Evolutionary conservation across 1,284 basidiomycete species (phyloP).

Genomic region (Phenoliferia sp.): DNA sequence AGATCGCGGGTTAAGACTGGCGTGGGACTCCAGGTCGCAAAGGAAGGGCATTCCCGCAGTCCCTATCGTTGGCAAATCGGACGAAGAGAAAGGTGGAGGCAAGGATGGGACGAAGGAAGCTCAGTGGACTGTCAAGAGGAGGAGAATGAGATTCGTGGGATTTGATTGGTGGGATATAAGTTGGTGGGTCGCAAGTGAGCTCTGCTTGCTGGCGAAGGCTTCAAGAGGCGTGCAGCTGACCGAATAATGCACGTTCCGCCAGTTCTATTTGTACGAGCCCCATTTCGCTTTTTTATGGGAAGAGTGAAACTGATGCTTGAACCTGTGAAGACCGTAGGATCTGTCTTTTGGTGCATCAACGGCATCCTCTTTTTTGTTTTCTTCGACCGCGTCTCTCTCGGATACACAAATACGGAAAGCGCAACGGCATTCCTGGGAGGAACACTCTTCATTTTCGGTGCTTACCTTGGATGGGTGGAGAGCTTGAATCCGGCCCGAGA

Average conservation of each 20-base stretch:
- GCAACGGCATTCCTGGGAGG: slow-evolving; percentile 26
- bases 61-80: background rate
- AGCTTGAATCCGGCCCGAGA: slow-evolving; percentile 18
- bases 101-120: background rate
- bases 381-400: slow-evolving; percentile 1
- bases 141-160: slow-evolving; percentile 1
- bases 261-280: slow-evolving; percentile 6
- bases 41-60: slow-evolving; percentile 1
- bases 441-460: slow-evolving; percentile 16
- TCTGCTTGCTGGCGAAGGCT: background rate
- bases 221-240: background rate
- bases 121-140: background rate
- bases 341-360: slow-evolving; percentile 23
- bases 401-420: slow-evolving; percentile 12
- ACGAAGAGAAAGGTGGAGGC: background rate
- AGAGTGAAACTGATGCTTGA: background rate
- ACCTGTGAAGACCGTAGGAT: slow-evolving; percentile 17
- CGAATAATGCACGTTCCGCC: background rate
- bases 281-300: background rate
- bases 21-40: slow-evolving; percentile 7
- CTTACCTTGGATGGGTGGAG: slow-evolving; percentile 26
- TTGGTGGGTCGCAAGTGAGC: slow-evolving; percentile 16
- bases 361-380: slow-evolving; percentile 19
- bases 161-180: slow-evolving; percentile 14
- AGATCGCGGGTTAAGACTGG: background rate